Evolutionary conservation across 1,139 yeast genomes (phyloP).

Genomic region (Zhuliangozyma blackwelliae): DNA sequence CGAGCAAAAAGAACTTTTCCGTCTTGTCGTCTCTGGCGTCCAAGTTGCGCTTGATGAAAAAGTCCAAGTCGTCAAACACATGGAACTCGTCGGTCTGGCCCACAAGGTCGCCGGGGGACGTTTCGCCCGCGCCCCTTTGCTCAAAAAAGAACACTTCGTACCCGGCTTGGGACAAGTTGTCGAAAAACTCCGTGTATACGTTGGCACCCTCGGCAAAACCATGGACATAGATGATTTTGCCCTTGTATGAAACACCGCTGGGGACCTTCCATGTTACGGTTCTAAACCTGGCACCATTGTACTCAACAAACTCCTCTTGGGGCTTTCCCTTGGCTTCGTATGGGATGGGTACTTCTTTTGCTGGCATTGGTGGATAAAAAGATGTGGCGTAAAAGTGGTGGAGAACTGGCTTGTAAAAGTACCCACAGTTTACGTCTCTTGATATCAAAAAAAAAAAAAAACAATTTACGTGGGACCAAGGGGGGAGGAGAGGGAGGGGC

Average conservation of each 20-base stretch:
- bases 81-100: constrained; percentile 67
- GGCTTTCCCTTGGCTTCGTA: constrained; percentile 34
- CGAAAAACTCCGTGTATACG: constrained; percentile 56
- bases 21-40: constrained; percentile 17
- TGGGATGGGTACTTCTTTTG: constrained; percentile 19
- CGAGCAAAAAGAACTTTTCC: constrained; percentile 58
- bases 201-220: constrained; percentile 73
- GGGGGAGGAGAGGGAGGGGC: too few species aligned
- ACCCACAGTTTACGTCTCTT: too few species aligned
- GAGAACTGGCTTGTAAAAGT: too few species aligned
- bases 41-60: constrained; percentile 43
- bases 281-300: constrained; percentile 36
- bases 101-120: constrained; percentile 53
- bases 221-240: constrained; percentile 63
- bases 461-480: too few species aligned
- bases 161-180: constrained; percentile 54
- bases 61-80: constrained; percentile 67
- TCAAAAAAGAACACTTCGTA: constrained; percentile 76
- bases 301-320: constrained; percentile 22
- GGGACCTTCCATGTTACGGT: constrained; percentile 41
- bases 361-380: too few species aligned
- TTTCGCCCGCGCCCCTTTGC: constrained; percentile 85
- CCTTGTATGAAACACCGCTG: constrained; percentile 35
- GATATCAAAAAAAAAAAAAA: too few species aligned
- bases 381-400: too few species aligned